Evolutionary conservation across 352 stramenopile species (phyloP).

Genomic region (Phytophthora colocasiae): DNA sequence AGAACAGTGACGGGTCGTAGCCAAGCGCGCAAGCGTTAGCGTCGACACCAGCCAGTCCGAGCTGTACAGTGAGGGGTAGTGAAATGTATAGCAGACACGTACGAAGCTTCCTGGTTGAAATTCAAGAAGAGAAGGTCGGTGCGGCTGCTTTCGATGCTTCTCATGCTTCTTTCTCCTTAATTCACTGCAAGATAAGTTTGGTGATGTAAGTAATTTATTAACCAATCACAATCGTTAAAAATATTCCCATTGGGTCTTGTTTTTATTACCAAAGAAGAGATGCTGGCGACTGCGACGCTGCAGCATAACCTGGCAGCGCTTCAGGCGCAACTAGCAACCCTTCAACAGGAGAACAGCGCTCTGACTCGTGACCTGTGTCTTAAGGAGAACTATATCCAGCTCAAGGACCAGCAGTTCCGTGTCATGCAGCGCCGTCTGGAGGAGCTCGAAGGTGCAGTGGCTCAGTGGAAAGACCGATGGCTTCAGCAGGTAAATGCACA

Average conservation of each 20-base stretch:
- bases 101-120: constrained; percentile 94
- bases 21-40: background rate
- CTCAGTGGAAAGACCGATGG: constrained; percentile 74
- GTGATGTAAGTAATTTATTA: constrained; percentile 4
- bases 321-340: constrained; percentile 62
- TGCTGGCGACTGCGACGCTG: constrained; percentile 38
- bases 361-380: constrained; percentile 69
- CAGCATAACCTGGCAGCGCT: constrained; percentile 75
- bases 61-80: background rate
- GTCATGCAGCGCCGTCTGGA: constrained; percentile 77
- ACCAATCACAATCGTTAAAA: constrained; percentile 10
- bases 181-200: constrained; percentile 1
- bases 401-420: constrained; percentile 79
- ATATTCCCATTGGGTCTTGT: too few relatives aligned
- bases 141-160: constrained; percentile 48
- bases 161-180: constrained; percentile 37
- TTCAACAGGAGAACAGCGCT: constrained; percentile 67
- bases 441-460: constrained; percentile 60
- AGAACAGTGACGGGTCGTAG: constrained; percentile 7
- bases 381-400: constrained; percentile 81
- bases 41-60: background rate
- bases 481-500: constrained; percentile 53
- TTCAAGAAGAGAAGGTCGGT: constrained; percentile 88
- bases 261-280: background rate
- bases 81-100: constrained; percentile 18